Conservation (phyloP, 176 grass and related monocot species). For the Oryza meridionalis region DNA sequence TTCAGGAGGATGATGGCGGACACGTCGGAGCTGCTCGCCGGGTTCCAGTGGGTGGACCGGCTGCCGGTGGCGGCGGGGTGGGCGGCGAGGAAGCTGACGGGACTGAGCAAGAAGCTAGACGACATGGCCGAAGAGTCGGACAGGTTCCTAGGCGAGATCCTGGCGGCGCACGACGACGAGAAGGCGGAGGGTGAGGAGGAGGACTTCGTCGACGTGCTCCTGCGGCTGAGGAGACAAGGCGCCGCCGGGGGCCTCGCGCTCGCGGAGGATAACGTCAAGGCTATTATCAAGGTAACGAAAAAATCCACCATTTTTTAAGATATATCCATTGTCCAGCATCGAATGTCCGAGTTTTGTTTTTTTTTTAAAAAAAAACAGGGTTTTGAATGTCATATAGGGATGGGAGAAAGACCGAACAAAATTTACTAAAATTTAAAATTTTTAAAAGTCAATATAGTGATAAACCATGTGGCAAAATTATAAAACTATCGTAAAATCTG, state of each 20-base stretch:
- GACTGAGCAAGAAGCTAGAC: conserved; percentile 44
- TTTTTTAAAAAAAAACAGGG: no score
- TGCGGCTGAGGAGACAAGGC: conserved; percentile 27
- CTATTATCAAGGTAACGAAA: conserved; percentile 39
- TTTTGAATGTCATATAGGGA: no score
- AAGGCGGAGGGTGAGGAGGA: conserved; percentile 4
- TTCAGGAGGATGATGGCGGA: conserved; percentile 39
- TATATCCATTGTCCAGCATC: no score
- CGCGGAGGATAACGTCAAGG: conserved; percentile 42
- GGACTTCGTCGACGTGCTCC: conserved; percentile 54
- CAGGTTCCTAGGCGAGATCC: conserved; percentile 37
- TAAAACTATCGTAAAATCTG: no score
- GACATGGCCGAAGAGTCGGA: conserved; percentile 33
- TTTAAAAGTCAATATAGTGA: no score
- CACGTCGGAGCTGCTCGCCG: conserved; percentile 27
- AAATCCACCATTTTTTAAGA: no score
- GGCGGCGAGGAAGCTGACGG: conserved; percentile 31
- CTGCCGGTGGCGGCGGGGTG: conserved; percentile 31
- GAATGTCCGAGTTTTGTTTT: no score
- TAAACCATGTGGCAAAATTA: no score
- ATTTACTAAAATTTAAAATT: no score
- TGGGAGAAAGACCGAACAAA: no score
- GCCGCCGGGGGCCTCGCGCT: conserved; percentile 28
- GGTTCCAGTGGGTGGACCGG: conserved; percentile 45
- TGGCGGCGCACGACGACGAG: conserved; percentile 44